Conservation (phyloP, 2,329 filamentous ascomycete genomes). For the Samsoniella hepiali region DNA sequence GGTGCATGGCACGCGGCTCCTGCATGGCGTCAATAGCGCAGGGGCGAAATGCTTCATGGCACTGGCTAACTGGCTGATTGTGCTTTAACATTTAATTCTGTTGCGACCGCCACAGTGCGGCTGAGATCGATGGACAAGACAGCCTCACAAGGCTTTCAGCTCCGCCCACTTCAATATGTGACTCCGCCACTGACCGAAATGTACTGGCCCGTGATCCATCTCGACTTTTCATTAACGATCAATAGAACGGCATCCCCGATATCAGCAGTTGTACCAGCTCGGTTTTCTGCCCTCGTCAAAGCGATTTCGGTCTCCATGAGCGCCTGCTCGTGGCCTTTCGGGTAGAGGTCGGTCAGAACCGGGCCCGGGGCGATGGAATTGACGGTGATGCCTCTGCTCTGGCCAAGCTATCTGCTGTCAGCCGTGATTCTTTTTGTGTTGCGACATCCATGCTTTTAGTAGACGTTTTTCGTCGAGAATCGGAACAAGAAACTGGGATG, state of each 20-base stretch:
- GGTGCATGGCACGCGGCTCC: neutral
- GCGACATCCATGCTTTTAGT: neutral
- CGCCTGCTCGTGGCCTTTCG: constrained; percentile 21
- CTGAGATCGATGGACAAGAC: neutral
- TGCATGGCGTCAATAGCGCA: constrained; percentile 8
- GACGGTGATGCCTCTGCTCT: constrained; percentile 39
- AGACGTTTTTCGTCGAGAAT: neutral
- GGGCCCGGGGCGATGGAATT: constrained; percentile 42
- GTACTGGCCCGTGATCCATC: constrained; percentile 45
- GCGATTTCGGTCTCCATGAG: constrained; percentile 23
- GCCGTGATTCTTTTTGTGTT: neutral
- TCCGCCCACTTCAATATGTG: constrained; percentile 18
- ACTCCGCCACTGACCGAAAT: constrained; percentile 39
- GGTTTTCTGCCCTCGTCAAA: constrained; percentile 32
- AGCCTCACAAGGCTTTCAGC: neutral
- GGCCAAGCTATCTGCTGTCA: constrained; percentile 30
- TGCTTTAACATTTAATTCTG: neutral
- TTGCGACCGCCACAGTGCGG: constrained; percentile 9
- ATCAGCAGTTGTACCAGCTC: constrained; percentile 36
- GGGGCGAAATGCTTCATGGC: neutral
- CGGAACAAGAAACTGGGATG: neutral
- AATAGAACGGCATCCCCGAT: constrained; percentile 42
- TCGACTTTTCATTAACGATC: constrained; percentile 36
- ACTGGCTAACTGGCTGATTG: neutral
- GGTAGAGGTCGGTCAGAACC: constrained; percentile 34